phyloP scores from a whole-genome alignment of 2,329 filamentous ascomycete species.

The Trichoderma gracile region DNA sequence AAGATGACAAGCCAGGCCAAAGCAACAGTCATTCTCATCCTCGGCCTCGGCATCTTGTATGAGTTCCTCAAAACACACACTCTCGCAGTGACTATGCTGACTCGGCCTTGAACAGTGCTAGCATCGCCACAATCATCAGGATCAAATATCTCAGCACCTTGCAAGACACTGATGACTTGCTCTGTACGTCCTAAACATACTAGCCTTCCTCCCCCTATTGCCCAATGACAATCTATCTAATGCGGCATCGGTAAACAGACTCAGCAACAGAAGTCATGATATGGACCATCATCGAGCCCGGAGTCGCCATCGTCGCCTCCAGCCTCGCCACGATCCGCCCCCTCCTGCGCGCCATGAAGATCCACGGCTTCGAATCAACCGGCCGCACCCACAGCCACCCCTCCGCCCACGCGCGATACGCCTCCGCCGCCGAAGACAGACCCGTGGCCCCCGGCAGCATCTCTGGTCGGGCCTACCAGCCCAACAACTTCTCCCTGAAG shows the following conservation, averaged over 20 bases:
- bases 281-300: conserved; percentile 59
- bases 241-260: conserved; percentile 36
- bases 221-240: not conserved
- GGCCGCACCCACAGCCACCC: conserved; percentile 39
- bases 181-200: conserved; percentile 46
- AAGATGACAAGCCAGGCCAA: conserved; percentile 56
- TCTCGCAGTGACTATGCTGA: conserved; percentile 28
- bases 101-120: conserved; percentile 43
- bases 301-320: conserved; percentile 56
- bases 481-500: conserved; percentile 42
- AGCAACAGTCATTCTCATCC: conserved; percentile 51
- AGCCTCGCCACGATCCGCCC: conserved; percentile 57
- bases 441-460: conserved; percentile 4
- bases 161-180: conserved; percentile 47
- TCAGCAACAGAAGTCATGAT: conserved; percentile 54
- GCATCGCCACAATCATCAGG: conserved; percentile 55
- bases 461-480: conserved; percentile 39
- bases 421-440: conserved; percentile 34
- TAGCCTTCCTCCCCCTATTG: conserved; percentile 26
- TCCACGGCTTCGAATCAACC: conserved; percentile 50
- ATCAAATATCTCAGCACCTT: conserved; percentile 51
- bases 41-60: conserved; percentile 54
- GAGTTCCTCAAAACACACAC: conserved; percentile 25
- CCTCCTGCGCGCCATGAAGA: conserved; percentile 50
- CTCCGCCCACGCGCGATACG: conserved; percentile 33